A percentile compares a stretch with the other conserved stretches of the same genome.
phyloP scores from a whole-genome alignment of 176 grass and related monocot genomes.

The Poa pratensis region DNA sequence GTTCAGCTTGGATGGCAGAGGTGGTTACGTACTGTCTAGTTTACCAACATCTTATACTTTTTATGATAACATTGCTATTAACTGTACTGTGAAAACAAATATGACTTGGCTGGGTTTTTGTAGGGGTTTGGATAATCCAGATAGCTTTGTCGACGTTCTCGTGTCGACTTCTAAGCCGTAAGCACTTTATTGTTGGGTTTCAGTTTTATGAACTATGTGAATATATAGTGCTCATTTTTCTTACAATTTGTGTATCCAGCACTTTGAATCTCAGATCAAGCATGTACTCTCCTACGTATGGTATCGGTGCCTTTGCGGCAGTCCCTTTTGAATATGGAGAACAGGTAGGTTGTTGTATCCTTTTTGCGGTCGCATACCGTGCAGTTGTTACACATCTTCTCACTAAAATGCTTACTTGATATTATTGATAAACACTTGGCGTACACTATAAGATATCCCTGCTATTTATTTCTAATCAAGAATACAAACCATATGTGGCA shows the following conservation, averaged over 20 bases:
- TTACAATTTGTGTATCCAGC: neutral
- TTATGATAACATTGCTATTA: neutral
- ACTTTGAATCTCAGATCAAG: constrained; percentile 11
- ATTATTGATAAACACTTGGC: neutral
- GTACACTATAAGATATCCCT: neutral
- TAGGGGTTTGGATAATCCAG: neutral
- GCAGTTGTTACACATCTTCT: neutral
- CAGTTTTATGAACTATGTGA: neutral
- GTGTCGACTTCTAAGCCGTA: neutral
- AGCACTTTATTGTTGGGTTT: constrained; percentile 1
- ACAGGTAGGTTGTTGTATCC: neutral
- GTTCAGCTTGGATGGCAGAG: constrained; percentile 12
- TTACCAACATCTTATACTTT: neutral
- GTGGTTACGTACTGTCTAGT: neutral
- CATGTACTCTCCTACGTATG: neutral
- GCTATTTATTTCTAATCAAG: neutral
- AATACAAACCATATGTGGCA: neutral
- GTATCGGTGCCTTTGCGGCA: constrained; percentile 1
- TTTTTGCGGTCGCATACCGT: neutral
- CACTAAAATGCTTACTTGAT: neutral
- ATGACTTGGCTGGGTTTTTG: neutral
- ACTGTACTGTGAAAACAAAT: neutral
- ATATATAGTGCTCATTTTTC: neutral
- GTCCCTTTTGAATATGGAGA: neutral
- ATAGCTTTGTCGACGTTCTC: neutral